Evolutionary conservation across 441 rosid species (phyloP).

Genomic region (Monsonia emarginata): DNA sequence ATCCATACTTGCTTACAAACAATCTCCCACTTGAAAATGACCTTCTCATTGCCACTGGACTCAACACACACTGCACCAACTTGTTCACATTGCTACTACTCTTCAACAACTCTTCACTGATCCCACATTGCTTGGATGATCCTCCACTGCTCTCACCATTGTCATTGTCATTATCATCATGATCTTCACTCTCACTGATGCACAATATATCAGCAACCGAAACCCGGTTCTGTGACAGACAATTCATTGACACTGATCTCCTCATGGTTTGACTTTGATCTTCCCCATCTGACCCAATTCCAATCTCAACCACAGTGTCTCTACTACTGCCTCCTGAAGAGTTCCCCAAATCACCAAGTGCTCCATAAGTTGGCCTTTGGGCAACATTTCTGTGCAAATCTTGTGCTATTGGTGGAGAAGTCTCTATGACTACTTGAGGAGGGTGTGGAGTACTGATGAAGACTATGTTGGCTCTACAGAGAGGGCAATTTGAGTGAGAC

Average conservation of each 20-base stretch:
- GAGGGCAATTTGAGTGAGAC: slow-evolving; percentile 77
- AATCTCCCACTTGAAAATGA: slow-evolving; percentile 59
- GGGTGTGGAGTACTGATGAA: slow-evolving; percentile 19
- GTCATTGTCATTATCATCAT: slow-evolving; percentile 15
- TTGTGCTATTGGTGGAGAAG: slow-evolving; percentile 19
- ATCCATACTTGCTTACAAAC: slow-evolving; percentile 32
- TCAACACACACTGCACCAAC: slow-evolving; percentile 17
- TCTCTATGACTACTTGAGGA: slow-evolving; percentile 15
- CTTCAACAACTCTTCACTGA: slow-evolving; percentile 16
- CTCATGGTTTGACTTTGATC: slow-evolving; percentile 22
- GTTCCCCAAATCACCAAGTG: slow-evolving; percentile 34
- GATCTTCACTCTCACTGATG: slow-evolving; percentile 25
- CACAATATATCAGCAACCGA: slow-evolving; percentile 25
- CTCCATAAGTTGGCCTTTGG: too few relatives aligned
- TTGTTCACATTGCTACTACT: slow-evolving; percentile 18
- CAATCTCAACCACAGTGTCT: slow-evolving; percentile 26
- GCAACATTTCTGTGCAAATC: too few relatives aligned
- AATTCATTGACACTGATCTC: slow-evolving; percentile 56
- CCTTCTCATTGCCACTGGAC: slow-evolving; percentile 35
- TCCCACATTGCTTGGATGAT: slow-evolving; percentile 28
- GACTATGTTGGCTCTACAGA: slow-evolving; percentile 62
- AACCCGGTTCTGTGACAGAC: slow-evolving; percentile 30
- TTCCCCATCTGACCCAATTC: slow-evolving; percentile 20
- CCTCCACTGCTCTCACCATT: slow-evolving; percentile 16
- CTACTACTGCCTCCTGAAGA: not conserved